Conservation (phyloP, 495 filamentous ascomycete species). For the Trichoderma erinaceum region DNA sequence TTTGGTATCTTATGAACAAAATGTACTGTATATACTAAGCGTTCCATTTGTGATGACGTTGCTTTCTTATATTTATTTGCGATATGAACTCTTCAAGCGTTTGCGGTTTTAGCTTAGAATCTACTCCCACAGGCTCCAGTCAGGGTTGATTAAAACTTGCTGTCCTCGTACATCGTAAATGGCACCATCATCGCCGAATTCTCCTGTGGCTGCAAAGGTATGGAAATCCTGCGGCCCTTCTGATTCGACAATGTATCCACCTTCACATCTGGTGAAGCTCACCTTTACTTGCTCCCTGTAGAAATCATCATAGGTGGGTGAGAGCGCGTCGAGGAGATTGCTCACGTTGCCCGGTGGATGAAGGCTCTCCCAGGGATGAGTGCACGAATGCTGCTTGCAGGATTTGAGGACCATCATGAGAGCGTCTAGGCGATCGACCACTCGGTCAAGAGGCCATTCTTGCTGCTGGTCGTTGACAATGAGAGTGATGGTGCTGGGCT, state of each 20-base stretch:
- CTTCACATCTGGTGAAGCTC: constrained; percentile 51
- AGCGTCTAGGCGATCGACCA: constrained; percentile 50
- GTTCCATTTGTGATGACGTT: too few species aligned
- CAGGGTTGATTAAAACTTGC: not conserved
- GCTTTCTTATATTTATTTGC: not conserved
- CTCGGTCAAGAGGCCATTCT: constrained; percentile 38
- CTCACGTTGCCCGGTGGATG: constrained; percentile 46
- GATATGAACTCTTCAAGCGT: not conserved
- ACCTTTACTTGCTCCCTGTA: constrained; percentile 47
- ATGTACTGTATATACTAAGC: too few species aligned
- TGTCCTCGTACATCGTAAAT: not conserved
- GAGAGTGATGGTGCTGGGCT: constrained; percentile 22
- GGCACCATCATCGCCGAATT: not conserved
- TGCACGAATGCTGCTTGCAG: constrained; percentile 52
- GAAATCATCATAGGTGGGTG: constrained; percentile 48
- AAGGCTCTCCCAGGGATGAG: constrained; percentile 52
- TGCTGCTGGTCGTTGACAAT: constrained; percentile 20
- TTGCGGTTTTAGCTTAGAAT: not conserved
- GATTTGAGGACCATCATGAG: constrained; percentile 60
- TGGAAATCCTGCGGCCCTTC: constrained; percentile 49
- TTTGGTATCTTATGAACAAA: not conserved
- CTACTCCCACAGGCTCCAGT: constrained; percentile 4
- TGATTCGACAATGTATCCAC: constrained; percentile 53
- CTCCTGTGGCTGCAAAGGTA: not conserved
- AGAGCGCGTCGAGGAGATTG: constrained; percentile 41